A percentile compares a stretch with the other conserved stretches of the same genome.
Evolutionary conservation across 495 filamentous ascomycete genomes (phyloP).

Genomic region (Trichoderma gamsii): DNA sequence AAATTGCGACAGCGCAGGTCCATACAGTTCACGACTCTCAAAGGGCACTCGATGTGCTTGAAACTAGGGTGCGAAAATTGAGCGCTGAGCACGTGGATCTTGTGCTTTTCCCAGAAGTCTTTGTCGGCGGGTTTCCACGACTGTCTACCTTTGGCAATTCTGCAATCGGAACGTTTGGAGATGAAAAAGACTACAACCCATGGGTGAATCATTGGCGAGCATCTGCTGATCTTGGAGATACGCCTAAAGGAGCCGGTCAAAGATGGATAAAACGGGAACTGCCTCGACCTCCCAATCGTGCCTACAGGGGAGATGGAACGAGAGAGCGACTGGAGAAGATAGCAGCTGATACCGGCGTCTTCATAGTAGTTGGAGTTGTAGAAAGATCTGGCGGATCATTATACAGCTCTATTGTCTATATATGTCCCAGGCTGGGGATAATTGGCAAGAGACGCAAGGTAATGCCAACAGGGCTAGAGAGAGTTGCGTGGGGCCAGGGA

Average conservation of each 20-base stretch:
- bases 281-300: constrained; percentile 33
- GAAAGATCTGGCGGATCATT: not conserved
- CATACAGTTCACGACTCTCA: not conserved
- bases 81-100: not conserved
- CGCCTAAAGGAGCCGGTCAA: constrained; percentile 55
- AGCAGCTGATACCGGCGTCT: not conserved
- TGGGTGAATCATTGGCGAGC: constrained; percentile 58
- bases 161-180: constrained; percentile 10
- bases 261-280: constrained; percentile 57
- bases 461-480: constrained; percentile 40
- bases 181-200: not conserved
- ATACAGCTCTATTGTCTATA: not conserved
- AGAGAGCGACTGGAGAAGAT: not conserved
- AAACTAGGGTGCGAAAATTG: not conserved
- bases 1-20: not conserved
- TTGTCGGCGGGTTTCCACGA: constrained; percentile 1
- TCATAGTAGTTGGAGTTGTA: not conserved
- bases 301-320: not conserved
- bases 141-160: not conserved
- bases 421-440: not conserved
- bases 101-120: constrained; percentile 3
- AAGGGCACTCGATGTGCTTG: not conserved
- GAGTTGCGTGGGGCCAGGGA: constrained; percentile 71
- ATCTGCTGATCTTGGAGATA: constrained; percentile 70
- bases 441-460: constrained; percentile 7